Base-by-base conservation (phyloP, 139 green algal species). In the Coccomyxa sp. region DNA sequence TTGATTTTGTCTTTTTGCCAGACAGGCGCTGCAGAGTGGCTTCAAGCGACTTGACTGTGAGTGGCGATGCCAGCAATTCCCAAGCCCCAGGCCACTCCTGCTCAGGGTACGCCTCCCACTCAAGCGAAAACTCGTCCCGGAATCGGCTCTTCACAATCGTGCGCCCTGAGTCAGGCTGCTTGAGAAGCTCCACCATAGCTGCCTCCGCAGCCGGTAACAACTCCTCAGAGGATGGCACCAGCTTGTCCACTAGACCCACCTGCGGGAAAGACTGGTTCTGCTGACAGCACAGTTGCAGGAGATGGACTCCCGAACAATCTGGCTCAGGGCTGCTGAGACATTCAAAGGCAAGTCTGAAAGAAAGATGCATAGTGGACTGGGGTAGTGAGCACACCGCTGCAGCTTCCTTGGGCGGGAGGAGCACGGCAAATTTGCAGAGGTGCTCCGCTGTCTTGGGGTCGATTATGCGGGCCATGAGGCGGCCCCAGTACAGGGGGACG, bases 401-500 rank as follows among this genome's bases (percentile, higher is more conserved):
- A 13, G 58, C 81, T 27, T 67, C 74, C 78, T 25, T n/a, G 30
- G 58, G 58, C 0, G 59, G 38, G 67, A 67, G 30, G 7, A 63
- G 27, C 45, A 10, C 11, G 15, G 67, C 27, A 12, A 32, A 71
- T 58, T 66, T 25, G 81, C 66, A 60, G 25, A 66, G 66, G 51
- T 28, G 80, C 80, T 66, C 66, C 21, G 80, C 80, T 15, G 76
- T 59, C 25, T 31, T 76, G 23, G 11, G 85, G 66, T 51, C 58
- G 23, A 83, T 79, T 28, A 92, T 59, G 0, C 86, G 87, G 4
- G 27, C 82, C 92, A 98, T 96, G 13, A 96, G 88, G 14, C 85
- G 18, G 16, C 76, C 91, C 95, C 94, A 98, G 77, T 90, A 96
- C 85, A 93, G 94, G 7, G 96, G 96, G 21, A 98, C 96, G 9